Conservation (phyloP, 2,329 filamentous ascomycete genomes). For the Botryotinia narcissicola region DNA sequence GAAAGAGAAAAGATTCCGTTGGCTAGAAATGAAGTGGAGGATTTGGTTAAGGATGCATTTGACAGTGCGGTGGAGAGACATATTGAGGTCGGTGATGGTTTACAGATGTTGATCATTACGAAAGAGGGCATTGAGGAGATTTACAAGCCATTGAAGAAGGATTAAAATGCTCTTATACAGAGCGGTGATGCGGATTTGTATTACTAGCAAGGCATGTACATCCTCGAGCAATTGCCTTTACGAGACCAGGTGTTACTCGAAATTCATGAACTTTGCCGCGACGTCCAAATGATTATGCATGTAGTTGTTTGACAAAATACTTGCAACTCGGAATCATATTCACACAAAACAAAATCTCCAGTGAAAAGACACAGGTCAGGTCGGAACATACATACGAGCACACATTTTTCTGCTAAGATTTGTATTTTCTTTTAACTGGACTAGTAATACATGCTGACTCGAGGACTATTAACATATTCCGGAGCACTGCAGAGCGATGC, state of each 20-base stretch:
- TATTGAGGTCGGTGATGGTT: constrained; percentile 94
- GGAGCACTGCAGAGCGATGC: not conserved
- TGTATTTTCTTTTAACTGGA: not conserved
- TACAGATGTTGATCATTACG: constrained; percentile 95
- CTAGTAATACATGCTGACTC: not conserved
- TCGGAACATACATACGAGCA: not conserved
- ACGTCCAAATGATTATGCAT: not conserved
- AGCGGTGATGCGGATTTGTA: constrained; percentile 19
- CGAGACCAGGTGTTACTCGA: constrained; percentile 17
- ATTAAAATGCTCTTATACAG: constrained; percentile 51
- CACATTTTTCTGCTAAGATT: not conserved
- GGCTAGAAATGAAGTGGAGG: constrained; percentile 71
- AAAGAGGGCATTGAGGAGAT: constrained; percentile 84
- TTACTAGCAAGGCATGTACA: constrained; percentile 21
- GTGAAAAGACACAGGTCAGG: not conserved
- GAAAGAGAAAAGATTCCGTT: constrained; percentile 69
- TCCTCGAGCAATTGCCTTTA: constrained; percentile 15
- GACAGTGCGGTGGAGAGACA: constrained; percentile 97
- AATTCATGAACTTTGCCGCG: constrained; percentile 18
- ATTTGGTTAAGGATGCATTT: constrained; percentile 93
- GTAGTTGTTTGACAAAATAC: not conserved
- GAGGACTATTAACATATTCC: not conserved
- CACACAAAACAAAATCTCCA: not conserved
- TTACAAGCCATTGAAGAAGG: constrained; percentile 81
- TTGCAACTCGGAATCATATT: not conserved